Base-by-base conservation (phyloP, 169 alveolate species). In the Toxoplasma gondii region DNA sequence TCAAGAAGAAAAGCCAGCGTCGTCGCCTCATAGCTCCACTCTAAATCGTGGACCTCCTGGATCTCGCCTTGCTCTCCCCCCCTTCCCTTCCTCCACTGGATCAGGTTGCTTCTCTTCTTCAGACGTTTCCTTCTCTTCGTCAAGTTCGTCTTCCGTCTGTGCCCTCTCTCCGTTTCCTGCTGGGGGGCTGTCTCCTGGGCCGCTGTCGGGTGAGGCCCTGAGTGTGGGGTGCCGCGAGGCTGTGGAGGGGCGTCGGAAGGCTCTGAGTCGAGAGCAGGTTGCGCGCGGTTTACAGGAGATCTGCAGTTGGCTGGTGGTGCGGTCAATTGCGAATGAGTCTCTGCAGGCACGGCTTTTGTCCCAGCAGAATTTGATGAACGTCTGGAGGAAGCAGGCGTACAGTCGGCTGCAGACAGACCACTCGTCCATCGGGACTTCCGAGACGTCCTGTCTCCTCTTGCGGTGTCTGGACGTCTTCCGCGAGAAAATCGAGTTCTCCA, bases 281-380 rank as follows among this genome's bases (percentile, higher is more conserved):
- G 80, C 39, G 44, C 90, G 90, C 4, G 90, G 90, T 0, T 39
- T 92, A 39, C 84, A 86, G 44, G 91, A 91, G 91, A 90, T 92
- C 5, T 88, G 95, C 78, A 84, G 95, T 34, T 95, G 96, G 96
- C 90, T 94, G 38, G 94, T 93, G 31, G 93, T 92, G 53, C 88
- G 94, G 31, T 95, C 93, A 54, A 93, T 95, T 69, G 80, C 88
- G 5, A 86, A 74, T 44, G 96, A 95, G 88, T 86, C 69, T 31
- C 41, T 94, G 90, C 96, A 94, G 83, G 43, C 38, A 41, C 94
- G 94, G 49, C 92, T 95, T 64, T 90, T 95, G 83, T 86, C 92
- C 93, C 84, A 90, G 44, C 96, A 95, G 83, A 95, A 87, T 82
- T 82, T 83, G 39, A 49, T 83, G 53, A 93, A 95, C 70, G 88